These are phyloP conservation scores for Mycosarcoma mackinlayi DNA, from an alignment of 1,284 basidiomycete genomes.

Conservation along the genomic window DNA sequence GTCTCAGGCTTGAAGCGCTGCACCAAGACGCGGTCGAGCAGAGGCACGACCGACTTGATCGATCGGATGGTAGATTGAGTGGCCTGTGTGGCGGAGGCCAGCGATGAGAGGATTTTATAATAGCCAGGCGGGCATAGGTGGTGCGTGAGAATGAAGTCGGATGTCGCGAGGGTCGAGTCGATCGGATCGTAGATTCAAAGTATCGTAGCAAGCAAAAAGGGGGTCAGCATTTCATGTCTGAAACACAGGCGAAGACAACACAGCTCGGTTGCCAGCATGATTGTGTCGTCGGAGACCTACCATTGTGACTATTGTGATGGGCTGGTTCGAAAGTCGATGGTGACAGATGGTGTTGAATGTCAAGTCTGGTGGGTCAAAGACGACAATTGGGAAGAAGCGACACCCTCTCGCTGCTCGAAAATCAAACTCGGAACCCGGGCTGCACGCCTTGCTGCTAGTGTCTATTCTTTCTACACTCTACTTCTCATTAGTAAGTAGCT, in stretches of 20 bases:
- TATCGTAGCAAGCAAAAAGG: background rate
- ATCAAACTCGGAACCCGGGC: slow-evolving; percentile 36
- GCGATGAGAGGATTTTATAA: background rate
- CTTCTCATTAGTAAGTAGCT: background rate
- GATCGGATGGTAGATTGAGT: slow-evolving; percentile 70
- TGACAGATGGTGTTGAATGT: slow-evolving; percentile 7
- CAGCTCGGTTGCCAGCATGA: too few relatives aligned
- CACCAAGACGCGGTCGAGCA: slow-evolving; percentile 95
- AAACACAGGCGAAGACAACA: background rate
- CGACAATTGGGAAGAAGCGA: slow-evolving; percentile 17
- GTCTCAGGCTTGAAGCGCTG: slow-evolving; percentile 90
- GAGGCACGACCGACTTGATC: slow-evolving; percentile 89
- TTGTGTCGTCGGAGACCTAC: too few relatives aligned
- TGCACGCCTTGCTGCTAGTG: too few relatives aligned
- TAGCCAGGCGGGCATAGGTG: too few relatives aligned
- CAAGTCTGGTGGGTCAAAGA: background rate
- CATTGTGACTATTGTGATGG: slow-evolving; percentile 23
- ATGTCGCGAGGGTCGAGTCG: background rate
- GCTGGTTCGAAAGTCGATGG: slow-evolving; percentile 2
- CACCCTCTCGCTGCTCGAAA: slow-evolving; percentile 3
- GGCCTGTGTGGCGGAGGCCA: slow-evolving; percentile 9
- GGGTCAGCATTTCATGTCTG: background rate
- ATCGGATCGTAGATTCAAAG: too few relatives aligned
- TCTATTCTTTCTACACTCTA: background rate
- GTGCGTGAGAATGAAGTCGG: slow-evolving; percentile 8